Base-by-base conservation (phyloP, 2,329 filamentous ascomycete genomes). In the Trichoderma oligosporum region DNA sequence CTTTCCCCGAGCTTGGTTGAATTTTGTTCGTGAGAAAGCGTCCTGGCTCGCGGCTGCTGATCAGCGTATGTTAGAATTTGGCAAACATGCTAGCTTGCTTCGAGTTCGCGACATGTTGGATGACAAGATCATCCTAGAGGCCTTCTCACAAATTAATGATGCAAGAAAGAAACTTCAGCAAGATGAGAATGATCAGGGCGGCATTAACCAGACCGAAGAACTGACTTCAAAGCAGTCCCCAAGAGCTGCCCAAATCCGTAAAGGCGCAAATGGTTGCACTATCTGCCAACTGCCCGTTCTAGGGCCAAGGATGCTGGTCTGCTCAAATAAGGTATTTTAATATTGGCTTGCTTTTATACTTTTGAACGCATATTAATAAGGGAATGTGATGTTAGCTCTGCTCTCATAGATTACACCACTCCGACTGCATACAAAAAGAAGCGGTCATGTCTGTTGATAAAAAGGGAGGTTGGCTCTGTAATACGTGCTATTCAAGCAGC, bases 41-140 rank as follows among this genome's bases (percentile, higher is more conserved):
- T 44, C 65, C 3, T 85, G 82, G 82, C 68, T 85, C n/a, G 72
- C 76, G 8, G 72, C 72, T 7, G 74, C 74, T 9, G 71, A 74
- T 22, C 71, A 75, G 45, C 77, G 81, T 14, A 74, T 78, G 66
- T 70, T 74, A 4, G 81, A 84, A 64, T 82, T 82, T 60, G 76
- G 78, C 44, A 82, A 82, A 62, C 81, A 84, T 62, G 64, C 78
- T 14, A 74, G 74, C 36, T 76, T 80, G 49, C 71, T 84, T 47
- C 71, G 82, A 36, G 76, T 77, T 2, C 72, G 79, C 39, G 72
- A 78, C 54, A 71, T 76, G 4, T 65, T 84, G 24, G 69, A 74
- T 4, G 77, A 80, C 44, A 61, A 70, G 3, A 74, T 71, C 20
- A 68, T 83, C 16, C 60, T 70, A 7, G 68, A 76, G 38, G 78